phyloP scores from a whole-genome alignment of 768 basidiomycete genomes.

The Lactarius sp. region DNA sequence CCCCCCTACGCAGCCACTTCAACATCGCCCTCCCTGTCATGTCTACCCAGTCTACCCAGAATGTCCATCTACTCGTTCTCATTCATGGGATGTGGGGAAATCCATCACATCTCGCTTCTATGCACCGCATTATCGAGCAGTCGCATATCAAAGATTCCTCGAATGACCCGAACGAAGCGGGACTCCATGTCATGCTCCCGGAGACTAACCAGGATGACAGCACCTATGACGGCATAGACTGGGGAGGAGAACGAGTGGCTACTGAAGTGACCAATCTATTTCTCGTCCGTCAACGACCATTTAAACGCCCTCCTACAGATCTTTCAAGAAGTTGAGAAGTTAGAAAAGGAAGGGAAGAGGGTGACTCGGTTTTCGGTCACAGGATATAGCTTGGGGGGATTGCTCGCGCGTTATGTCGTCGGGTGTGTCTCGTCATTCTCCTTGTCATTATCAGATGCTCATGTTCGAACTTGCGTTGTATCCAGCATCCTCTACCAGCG shows the following conservation, averaged over 20 bases:
- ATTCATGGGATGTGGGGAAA: conserved; percentile 79
- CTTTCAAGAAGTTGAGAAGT: conserved; percentile 45
- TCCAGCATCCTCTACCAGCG: conserved; percentile 57
- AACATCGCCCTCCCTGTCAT: neutral
- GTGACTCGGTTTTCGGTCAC: conserved; percentile 69
- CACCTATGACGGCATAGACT: conserved; percentile 82
- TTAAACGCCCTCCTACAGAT: conserved; percentile 39
- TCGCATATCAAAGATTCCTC: conserved; percentile 31
- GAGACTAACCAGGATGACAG: conserved; percentile 59
- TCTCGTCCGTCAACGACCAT: neutral
- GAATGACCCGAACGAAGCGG: conserved; percentile 35
- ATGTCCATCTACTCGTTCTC: conserved; percentile 32
- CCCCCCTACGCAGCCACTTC: neutral
- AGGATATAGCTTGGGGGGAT: conserved; percentile 79
- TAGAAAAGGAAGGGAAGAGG: conserved; percentile 48
- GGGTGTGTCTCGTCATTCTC: conserved; percentile 41
- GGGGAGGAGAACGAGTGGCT: conserved; percentile 76
- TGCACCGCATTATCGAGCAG: conserved; percentile 49
- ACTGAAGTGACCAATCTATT: conserved; percentile 52
- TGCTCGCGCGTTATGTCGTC: conserved; percentile 74
- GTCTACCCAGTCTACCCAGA: neutral
- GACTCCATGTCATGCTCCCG: conserved; percentile 59
- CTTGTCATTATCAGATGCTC: neutral
- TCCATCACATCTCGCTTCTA: conserved; percentile 56
- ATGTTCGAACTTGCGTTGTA: neutral